These are phyloP conservation scores for Ogataea saltuana DNA, from an alignment of 805 yeast species.

Conservation along the genomic window DNA sequence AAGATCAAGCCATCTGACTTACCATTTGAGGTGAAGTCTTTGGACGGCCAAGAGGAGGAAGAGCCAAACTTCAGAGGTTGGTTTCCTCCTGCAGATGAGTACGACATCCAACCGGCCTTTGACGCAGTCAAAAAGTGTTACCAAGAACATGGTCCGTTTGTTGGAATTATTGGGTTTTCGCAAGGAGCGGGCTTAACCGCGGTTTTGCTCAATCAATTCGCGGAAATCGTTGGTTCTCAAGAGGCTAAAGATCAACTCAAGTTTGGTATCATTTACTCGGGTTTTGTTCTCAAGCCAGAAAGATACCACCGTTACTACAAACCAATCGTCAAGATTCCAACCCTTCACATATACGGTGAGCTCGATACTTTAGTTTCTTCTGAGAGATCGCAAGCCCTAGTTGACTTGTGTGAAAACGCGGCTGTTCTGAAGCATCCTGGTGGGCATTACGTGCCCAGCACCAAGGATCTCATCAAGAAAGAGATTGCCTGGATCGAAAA, in stretches of 20 bases:
- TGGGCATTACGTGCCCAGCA: conserved; percentile 94
- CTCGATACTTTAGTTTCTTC: conserved; percentile 83
- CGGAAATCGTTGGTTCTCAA: conserved; percentile 48
- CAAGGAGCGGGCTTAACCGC: conserved; percentile 94
- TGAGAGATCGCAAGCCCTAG: conserved; percentile 64
- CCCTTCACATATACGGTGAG: conserved; percentile 84
- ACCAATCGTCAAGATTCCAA: conserved; percentile 34
- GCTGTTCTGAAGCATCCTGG: conserved; percentile 79
- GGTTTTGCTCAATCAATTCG: conserved; percentile 59
- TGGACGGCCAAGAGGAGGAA: conserved; percentile 15
- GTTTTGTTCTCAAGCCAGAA: conserved; percentile 40
- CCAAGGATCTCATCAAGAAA: conserved; percentile 46
- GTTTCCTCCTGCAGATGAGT: conserved; percentile 58
- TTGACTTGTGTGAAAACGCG: conserved; percentile 53
- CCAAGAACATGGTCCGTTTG: conserved; percentile 74
- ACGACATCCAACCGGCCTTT: conserved; percentile 42
- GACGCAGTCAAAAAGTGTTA: conserved; percentile 49
- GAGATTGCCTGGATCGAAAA: conserved; percentile 38
- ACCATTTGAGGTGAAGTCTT: conserved; percentile 57
- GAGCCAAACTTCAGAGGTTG: conserved; percentile 54
- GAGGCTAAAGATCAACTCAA: conserved; percentile 50
- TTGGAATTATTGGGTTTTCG: conserved; percentile 87
- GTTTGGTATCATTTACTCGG: conserved; percentile 77
- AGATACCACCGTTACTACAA: conserved; percentile 33
- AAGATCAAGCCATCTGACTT: conserved; percentile 65